Conservation (phyloP, 108 stramenopile species). For the Conticribra weissflogii region DNA sequence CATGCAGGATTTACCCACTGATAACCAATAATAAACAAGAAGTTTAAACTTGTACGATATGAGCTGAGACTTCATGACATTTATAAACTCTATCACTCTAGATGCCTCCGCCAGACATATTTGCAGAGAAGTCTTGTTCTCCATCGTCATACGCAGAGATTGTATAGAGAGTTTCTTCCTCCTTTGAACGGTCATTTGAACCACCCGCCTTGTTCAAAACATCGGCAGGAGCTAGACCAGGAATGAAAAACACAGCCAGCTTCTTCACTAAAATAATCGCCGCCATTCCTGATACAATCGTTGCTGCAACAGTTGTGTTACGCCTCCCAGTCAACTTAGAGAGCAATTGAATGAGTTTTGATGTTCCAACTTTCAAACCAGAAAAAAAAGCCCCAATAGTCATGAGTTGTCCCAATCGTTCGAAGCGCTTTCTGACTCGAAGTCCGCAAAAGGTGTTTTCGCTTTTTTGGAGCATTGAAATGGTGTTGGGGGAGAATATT, state of each 20-base stretch:
- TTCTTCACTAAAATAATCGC: conserved; percentile 34
- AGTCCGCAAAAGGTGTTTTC: conserved; percentile 61
- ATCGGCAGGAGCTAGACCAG: conserved; percentile 63
- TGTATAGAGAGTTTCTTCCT: neutral
- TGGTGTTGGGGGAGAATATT: conserved; percentile 84
- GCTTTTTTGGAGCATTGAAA: conserved; percentile 84
- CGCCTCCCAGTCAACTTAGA: conserved; percentile 46
- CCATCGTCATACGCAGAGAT: conserved; percentile 1
- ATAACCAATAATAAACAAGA: too few relatives aligned
- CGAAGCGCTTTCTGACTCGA: conserved; percentile 58
- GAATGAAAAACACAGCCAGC: conserved; percentile 37
- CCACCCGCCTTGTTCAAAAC: conserved; percentile 46
- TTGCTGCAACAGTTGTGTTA: conserved; percentile 36
- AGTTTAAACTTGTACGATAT: too few relatives aligned
- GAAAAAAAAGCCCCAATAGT: conserved; percentile 28
- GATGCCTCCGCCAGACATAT: conserved; percentile 1
- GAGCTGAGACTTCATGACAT: too few relatives aligned
- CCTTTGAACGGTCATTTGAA: conserved; percentile 1
- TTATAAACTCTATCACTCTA: too few relatives aligned
- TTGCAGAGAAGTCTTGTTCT: neutral
- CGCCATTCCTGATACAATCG: conserved; percentile 18
- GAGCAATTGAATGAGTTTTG: conserved; percentile 15
- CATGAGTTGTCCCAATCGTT: conserved; percentile 60
- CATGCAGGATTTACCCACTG: too few relatives aligned
- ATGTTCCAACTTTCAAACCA: conserved; percentile 6